Conservation (phyloP, 768 basidiomycete genomes). For the Boletus bicolor region DNA sequence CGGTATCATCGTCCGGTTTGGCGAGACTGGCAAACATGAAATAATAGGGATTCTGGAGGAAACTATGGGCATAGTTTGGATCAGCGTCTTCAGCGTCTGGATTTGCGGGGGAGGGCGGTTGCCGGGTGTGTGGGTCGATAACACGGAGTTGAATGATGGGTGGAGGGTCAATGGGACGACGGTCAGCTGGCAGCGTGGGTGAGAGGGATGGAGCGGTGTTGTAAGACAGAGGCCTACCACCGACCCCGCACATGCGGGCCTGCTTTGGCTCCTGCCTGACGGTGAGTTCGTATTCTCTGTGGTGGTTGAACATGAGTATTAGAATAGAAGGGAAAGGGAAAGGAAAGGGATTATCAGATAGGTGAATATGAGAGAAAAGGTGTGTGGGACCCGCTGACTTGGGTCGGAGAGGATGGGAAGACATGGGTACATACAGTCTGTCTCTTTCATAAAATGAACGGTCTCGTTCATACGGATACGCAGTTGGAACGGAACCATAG, state of each 20-base stretch:
- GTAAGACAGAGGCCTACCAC: slow-evolving; percentile 58
- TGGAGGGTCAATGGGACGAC: slow-evolving; percentile 95
- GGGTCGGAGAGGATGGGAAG: slow-evolving; percentile 3
- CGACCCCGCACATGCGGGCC: slow-evolving; percentile 86
- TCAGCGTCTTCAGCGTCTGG: slow-evolving; percentile 34
- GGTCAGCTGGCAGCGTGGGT: slow-evolving; percentile 60
- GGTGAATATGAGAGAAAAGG: slow-evolving; percentile 2
- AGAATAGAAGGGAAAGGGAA: background rate
- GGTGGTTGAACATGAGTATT: slow-evolving; percentile 7
- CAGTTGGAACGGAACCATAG: slow-evolving; percentile 25
- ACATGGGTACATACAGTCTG: slow-evolving; percentile 31
- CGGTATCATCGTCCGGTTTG: slow-evolving; percentile 83
- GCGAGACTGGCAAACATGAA: slow-evolving; percentile 94
- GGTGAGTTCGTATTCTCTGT: slow-evolving; percentile 79
- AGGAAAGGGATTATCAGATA: slow-evolving; percentile 13
- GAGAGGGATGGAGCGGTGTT: background rate
- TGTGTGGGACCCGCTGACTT: slow-evolving; percentile 1
- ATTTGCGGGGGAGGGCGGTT: slow-evolving; percentile 27
- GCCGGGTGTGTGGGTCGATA: slow-evolving; percentile 54
- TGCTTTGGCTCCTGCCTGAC: slow-evolving; percentile 92
- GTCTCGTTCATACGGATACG: slow-evolving; percentile 31
- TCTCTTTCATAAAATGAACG: slow-evolving; percentile 33
- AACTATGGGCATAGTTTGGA: slow-evolving; percentile 50
- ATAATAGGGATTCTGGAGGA: slow-evolving; percentile 89
- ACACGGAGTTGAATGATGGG: slow-evolving; percentile 95